Percentiles rank a stretch among this genome's conserved stretches.
Evolutionary conservation across 139 green algal genomes (phyloP).

Genomic region (Bryopsis sp.): DNA sequence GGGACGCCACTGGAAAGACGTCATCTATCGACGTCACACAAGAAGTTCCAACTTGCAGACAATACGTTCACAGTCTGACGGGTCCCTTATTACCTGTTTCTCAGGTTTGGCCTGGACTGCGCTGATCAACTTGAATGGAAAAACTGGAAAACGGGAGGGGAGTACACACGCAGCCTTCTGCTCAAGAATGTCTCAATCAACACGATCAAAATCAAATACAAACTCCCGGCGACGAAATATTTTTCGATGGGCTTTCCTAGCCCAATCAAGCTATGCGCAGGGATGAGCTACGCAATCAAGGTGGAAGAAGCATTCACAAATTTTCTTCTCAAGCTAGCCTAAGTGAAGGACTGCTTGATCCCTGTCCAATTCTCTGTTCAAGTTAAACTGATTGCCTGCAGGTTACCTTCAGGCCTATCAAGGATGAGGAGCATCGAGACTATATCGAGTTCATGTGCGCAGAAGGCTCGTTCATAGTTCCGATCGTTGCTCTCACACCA

Average conservation of each 20-base stretch:
- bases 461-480: background rate
- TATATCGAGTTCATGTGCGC: background rate
- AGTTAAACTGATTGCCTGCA: background rate
- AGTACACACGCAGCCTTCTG: slow-evolving; percentile 43
- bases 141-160: slow-evolving; percentile 46
- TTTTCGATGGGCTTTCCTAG: slow-evolving; percentile 71
- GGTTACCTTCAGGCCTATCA: slow-evolving; percentile 4
- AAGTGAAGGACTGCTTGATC: no score
- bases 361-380: no score
- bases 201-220: slow-evolving; percentile 47
- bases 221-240: slow-evolving; percentile 41
- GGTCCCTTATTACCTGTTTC: no score
- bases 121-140: slow-evolving; percentile 46
- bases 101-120: slow-evolving; percentile 61
- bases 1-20: no score
- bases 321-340: no score
- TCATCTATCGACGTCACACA: no score
- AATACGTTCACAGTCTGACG: no score
- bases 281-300: slow-evolving; percentile 51
- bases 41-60: no score
- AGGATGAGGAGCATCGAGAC: background rate
- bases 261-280: slow-evolving; percentile 47
- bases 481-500: background rate
- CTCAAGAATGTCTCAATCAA: slow-evolving; percentile 58
- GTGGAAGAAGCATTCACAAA: no score